Conservation (phyloP, 495 filamentous ascomycete species). For the Endocarpon pusillum region DNA sequence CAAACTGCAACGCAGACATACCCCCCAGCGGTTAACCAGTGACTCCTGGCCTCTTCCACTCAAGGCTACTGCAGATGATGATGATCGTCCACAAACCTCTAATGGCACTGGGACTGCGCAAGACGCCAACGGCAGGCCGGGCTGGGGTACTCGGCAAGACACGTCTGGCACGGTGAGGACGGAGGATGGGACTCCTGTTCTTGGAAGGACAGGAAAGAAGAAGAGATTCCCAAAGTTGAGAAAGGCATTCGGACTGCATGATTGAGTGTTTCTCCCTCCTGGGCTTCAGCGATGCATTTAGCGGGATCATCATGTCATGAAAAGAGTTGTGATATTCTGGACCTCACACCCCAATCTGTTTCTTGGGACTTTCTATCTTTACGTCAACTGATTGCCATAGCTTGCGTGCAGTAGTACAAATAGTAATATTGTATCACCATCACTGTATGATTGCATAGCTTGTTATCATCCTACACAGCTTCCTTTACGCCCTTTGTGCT, state of each 20-base stretch:
- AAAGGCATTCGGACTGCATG: constrained; percentile 29
- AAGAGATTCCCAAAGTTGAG: constrained; percentile 32
- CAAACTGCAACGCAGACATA: constrained; percentile 5
- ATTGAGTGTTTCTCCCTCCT: constrained; percentile 15
- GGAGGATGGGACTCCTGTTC: constrained; percentile 16
- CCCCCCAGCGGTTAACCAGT: constrained; percentile 15
- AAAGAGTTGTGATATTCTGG: too few relatives aligned
- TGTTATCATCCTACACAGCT: too few relatives aligned
- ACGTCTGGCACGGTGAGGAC: constrained; percentile 10
- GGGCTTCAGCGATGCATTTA: too few relatives aligned
- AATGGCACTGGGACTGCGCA: constrained; percentile 8
- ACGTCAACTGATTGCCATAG: too few relatives aligned
- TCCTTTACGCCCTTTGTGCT: too few relatives aligned
- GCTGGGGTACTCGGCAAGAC: constrained; percentile 11
- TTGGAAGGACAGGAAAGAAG: constrained; percentile 26
- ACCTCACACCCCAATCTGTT: too few relatives aligned
- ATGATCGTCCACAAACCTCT: constrained; percentile 3
- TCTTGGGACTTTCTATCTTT: too few relatives aligned
- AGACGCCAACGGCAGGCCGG: constrained; percentile 8
- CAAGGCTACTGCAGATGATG: constrained; percentile 7
- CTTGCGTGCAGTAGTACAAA: too few relatives aligned
- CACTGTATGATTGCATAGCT: too few relatives aligned
- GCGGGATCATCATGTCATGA: too few relatives aligned
- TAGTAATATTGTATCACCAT: too few relatives aligned
- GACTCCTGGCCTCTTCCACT: constrained; percentile 7